A percentile compares a stretch with the other conserved stretches of the same genome.
Evolutionary conservation across 1,139 yeast species (phyloP).

Genomic region (Lodderomyces elongisporus): DNA sequence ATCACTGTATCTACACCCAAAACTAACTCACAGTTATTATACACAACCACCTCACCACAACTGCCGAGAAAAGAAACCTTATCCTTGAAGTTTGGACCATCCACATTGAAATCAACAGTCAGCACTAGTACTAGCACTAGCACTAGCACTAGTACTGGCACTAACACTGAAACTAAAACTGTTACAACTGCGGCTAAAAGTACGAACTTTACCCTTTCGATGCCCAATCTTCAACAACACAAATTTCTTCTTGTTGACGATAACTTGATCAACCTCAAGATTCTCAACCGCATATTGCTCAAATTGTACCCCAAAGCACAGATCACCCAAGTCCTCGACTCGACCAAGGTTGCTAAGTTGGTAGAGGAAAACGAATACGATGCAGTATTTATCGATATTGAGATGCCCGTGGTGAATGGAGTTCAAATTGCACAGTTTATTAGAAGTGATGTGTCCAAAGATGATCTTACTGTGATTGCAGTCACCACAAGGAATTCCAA

Average conservation of each 20-base stretch:
- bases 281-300: conserved; percentile 27
- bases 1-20: too few relatives aligned
- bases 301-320: conserved; percentile 33
- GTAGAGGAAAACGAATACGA: conserved; percentile 23
- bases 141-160: too few relatives aligned
- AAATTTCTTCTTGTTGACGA: conserved; percentile 41
- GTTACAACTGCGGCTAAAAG: too few relatives aligned
- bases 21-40: too few relatives aligned
- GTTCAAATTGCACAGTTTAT: conserved; percentile 33
- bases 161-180: too few relatives aligned
- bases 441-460: conserved; percentile 16
- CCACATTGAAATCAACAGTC: too few relatives aligned
- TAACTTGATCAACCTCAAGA: conserved; percentile 37
- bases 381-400: conserved; percentile 40
- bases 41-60: too few relatives aligned
- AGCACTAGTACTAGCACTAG: too few relatives aligned
- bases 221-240: conserved; percentile 22
- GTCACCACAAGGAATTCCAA: conserved; percentile 35
- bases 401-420: conserved; percentile 44
- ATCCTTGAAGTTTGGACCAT: too few relatives aligned
- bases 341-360: conserved; percentile 24
- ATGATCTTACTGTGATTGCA: conserved; percentile 34
- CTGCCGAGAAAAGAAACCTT: too few relatives aligned
- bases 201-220: too few relatives aligned
- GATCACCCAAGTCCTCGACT: conserved; percentile 28